Evolutionary conservation across 1,284 basidiomycete species (phyloP), one percentile per base, ranked within the genome.

Genomic region (Psilocybe mexicana): DNA sequence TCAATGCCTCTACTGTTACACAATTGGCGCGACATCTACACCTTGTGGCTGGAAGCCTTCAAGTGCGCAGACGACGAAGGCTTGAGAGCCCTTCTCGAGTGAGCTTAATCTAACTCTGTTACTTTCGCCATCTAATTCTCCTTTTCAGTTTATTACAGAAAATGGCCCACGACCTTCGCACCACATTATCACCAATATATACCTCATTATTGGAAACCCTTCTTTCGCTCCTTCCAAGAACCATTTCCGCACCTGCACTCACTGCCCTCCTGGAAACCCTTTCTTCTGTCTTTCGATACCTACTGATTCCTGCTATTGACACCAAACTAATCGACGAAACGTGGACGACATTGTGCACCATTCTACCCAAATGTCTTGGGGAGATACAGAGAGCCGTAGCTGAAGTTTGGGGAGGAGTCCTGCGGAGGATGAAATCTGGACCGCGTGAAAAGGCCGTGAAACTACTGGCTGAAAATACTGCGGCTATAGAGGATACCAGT

Each of bases 1-100:
- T 93, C 90, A 0, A 85, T 96, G 77, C 87, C 93, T 0, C 76
- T 94, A 47, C 83, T 94, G 2, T 75, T 96, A 8, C 89, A 92
- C 66, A 90, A 95, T 69, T 90, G 90, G 81, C 76, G 77, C 54
- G 79, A 87, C 12, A 79, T 95, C 3, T 74, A 86, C 10, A 74
- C 79, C 0, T 61, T 85, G 2, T 93, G 91, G 91, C 64, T 81
- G 12, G 73, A 68, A 7, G 81, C 83, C 0, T 66, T 89, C 38
- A 77, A 80, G 43, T 66, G 65, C 11, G 78, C 87, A 8, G 85
- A 92, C 63, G 86, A 90, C 59, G 89, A 92, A 67, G 87, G 83
- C 0, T 65, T 90, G 58, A 79, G 77, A 57, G 81, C 86, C 26
- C 73, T 93, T 28, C 78, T 93, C 14, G 88, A 92, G 91, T 92